A percentile compares a stretch with the other conserved stretches of the same genome.
phyloP scores from a whole-genome alignment of 306 rosid genomes.

The Cucurbita moschata region DNA sequence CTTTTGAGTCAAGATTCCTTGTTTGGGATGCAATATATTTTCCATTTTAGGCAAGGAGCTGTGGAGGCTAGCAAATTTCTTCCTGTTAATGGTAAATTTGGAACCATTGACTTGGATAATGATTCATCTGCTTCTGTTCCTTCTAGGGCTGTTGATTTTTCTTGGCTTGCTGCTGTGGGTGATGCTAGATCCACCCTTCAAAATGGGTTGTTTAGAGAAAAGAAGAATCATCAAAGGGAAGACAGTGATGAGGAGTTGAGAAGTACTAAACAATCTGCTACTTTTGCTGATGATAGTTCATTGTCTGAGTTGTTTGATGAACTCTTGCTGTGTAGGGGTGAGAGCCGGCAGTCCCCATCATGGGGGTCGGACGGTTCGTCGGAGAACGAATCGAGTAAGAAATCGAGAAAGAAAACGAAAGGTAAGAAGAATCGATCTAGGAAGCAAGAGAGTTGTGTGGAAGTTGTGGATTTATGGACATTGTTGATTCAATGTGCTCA shows the following conservation, averaged over 20 bases:
- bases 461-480: constrained; percentile 22
- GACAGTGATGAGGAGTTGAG: constrained; percentile 15
- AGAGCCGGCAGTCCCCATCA: not conserved
- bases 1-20: constrained; percentile 15
- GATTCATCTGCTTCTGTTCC: not conserved
- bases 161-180: not conserved
- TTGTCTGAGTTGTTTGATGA: constrained; percentile 21
- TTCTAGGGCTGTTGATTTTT: not conserved
- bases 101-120: constrained; percentile 6
- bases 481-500: constrained; percentile 24
- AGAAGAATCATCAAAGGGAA: constrained; percentile 16
- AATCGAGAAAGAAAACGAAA: constrained; percentile 7
- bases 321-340: constrained; percentile 11
- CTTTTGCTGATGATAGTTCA: constrained; percentile 14
- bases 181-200: not conserved
- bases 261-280: constrained; percentile 16
- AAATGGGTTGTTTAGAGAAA: constrained; percentile 9
- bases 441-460: constrained; percentile 3
- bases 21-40: constrained; percentile 12
- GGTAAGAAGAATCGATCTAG: constrained; percentile 1
- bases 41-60: not conserved
- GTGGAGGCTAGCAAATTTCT: constrained; percentile 2
- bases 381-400: not conserved
- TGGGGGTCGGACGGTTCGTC: not conserved
- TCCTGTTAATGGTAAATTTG: constrained; percentile 1